Evolutionary conservation across 129 eudicot genomes (phyloP).

Genomic region (Calendula officinalis): DNA sequence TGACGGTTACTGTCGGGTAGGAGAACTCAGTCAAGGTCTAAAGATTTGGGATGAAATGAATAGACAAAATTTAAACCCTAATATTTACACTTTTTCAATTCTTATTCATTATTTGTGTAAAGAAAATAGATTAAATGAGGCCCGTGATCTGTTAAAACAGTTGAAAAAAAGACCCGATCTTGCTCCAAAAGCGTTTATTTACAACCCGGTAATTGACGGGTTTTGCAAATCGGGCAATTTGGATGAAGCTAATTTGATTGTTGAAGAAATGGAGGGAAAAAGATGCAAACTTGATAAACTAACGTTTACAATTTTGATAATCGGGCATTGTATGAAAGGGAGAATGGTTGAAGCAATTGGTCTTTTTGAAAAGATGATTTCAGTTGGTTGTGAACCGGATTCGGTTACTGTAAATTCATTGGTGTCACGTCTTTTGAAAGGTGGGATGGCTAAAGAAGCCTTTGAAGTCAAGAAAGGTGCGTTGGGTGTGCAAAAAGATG

Average conservation of each 20-base stretch:
- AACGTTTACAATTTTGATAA: slow-evolving; percentile 84
- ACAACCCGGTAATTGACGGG: slow-evolving; percentile 93
- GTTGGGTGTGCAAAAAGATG: slow-evolving; percentile 28
- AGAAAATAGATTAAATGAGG: slow-evolving; percentile 64
- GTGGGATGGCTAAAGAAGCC: slow-evolving; percentile 89
- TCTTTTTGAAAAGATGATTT: slow-evolving; percentile 61
- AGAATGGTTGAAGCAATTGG: slow-evolving; percentile 76
- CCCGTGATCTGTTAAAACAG: slow-evolving; percentile 58
- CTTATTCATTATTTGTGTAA: slow-evolving; percentile 65
- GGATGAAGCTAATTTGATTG: slow-evolving; percentile 74
- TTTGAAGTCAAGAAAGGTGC: slow-evolving; percentile 48
- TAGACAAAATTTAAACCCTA: slow-evolving; percentile 51
- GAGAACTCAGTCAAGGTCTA: slow-evolving; percentile 56
- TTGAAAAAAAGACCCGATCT: slow-evolving; percentile 57
- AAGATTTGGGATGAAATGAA: slow-evolving; percentile 63
- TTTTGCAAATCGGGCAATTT: slow-evolving; percentile 82
- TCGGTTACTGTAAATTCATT: slow-evolving; percentile 55
- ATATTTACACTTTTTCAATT: slow-evolving; percentile 61
- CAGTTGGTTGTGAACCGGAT: slow-evolving; percentile 72
- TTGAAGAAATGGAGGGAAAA: slow-evolving; percentile 74
- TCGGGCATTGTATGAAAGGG: slow-evolving; percentile 98
- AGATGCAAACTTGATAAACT: slow-evolving; percentile 66
- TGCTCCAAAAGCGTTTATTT: slow-evolving; percentile 63
- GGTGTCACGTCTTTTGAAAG: slow-evolving; percentile 69
- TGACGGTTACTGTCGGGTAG: slow-evolving; percentile 62